Evolutionary conservation across 176 grass and related monocot genomes (phyloP).

Genomic region (Oryza longistaminata): DNA sequence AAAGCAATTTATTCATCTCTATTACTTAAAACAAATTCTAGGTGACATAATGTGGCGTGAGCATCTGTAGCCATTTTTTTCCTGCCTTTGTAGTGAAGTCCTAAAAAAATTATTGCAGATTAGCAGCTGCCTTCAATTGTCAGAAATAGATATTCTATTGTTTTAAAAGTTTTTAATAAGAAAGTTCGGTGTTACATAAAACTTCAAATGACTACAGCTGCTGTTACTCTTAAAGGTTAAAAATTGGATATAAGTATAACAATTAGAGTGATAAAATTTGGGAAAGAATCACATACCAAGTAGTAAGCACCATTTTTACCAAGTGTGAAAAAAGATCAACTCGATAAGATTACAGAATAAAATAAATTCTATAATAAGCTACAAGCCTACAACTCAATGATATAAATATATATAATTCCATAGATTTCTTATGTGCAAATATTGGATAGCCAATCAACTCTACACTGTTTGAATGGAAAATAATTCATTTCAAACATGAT

Average conservation of each 20-base stretch:
- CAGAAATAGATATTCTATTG: neutral
- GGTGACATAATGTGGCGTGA: neutral
- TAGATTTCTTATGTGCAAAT: neutral
- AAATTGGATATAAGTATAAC: neutral
- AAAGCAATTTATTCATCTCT: neutral
- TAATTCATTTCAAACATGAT: neutral
- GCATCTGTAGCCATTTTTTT: neutral
- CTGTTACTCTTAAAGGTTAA: neutral
- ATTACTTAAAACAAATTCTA: constrained; percentile 6
- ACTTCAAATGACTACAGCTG: neutral
- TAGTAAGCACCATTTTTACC: neutral
- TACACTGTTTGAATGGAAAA: too few relatives aligned
- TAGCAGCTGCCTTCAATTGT: neutral
- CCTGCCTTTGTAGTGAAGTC: neutral
- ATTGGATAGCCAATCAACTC: neutral
- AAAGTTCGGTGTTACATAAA: neutral
- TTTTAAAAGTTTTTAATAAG: neutral
- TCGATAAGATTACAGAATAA: neutral
- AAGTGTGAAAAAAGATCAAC: neutral
- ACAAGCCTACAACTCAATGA: too few relatives aligned
- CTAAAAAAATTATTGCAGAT: neutral
- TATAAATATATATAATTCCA: neutral
- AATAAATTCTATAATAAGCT: neutral
- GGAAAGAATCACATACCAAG: too few relatives aligned
- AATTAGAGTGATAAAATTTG: neutral